These are phyloP conservation scores for Solanum phureja DNA, from an alignment of 257 asterid genomes.

Conservation along the genomic window DNA sequence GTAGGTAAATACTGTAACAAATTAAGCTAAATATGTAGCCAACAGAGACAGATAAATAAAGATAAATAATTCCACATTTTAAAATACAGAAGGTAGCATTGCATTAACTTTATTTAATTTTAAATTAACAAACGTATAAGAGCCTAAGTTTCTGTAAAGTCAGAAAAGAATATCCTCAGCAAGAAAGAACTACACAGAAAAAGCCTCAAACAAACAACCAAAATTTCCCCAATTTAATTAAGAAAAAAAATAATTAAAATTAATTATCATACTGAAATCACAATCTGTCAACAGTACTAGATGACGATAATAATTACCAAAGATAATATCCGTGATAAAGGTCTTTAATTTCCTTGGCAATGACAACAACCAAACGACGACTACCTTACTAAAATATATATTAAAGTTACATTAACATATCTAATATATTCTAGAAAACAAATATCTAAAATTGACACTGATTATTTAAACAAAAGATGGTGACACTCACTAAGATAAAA, in stretches of 20 bases:
- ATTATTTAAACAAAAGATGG: constrained; percentile 14
- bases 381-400: neutral
- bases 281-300: constrained; percentile 3
- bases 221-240: neutral
- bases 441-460: neutral
- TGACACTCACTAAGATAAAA: constrained; percentile 33
- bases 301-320: constrained; percentile 6
- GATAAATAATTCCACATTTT: neutral
- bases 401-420: neutral
- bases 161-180: constrained; percentile 9
- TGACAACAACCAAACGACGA: constrained; percentile 28
- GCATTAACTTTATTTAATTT: neutral
- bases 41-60: neutral
- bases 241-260: neutral
- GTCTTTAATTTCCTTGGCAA: neutral
- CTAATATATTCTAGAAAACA: neutral
- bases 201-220: constrained; percentile 11
- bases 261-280: neutral
- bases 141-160: constrained; percentile 10
- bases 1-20: neutral
- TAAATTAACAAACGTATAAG: neutral
- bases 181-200: constrained; percentile 17
- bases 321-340: neutral
- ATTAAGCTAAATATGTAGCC: neutral
- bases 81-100: neutral